Evolutionary conservation across 2,329 filamentous ascomycete species (phyloP).

Genomic region (Cladophialophora carrionii): DNA sequence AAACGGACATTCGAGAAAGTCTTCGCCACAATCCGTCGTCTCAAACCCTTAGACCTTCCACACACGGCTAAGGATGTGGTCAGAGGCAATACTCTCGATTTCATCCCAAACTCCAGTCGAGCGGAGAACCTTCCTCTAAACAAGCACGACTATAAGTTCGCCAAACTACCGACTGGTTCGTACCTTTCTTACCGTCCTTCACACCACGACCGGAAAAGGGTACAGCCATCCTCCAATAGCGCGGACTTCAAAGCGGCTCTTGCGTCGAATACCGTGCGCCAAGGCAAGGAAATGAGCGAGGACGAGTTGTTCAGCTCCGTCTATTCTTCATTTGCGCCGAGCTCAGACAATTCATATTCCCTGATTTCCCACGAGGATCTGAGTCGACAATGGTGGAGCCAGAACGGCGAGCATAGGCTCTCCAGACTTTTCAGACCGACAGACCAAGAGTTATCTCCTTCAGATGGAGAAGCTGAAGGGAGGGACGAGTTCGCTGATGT

Average conservation of each 20-base stretch:
- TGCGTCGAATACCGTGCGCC: conserved; percentile 21
- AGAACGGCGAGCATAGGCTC: conserved; percentile 47
- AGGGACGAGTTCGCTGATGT: conserved; percentile 48
- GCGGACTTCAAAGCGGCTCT: conserved; percentile 23
- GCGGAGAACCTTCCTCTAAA: conserved; percentile 40
- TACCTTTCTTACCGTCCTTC: conserved; percentile 48
- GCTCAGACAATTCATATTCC: conserved; percentile 51
- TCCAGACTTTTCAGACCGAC: conserved; percentile 23
- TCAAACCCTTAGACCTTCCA: conserved; percentile 49
- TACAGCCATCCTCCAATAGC: conserved; percentile 11
- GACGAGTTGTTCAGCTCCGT: conserved; percentile 47
- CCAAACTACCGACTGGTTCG: conserved; percentile 46
- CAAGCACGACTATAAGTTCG: conserved; percentile 48
- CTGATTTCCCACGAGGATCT: conserved; percentile 50
- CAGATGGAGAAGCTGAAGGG: conserved; percentile 38
- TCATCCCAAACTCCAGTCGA: conserved; percentile 21
- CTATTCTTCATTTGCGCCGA: conserved; percentile 56
- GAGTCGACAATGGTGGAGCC: conserved; percentile 52
- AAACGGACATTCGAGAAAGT: conserved; percentile 51
- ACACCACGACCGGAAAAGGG: conserved; percentile 15
- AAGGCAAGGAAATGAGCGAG: conserved; percentile 9
- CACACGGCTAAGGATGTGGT: conserved; percentile 44
- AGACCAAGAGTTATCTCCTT: conserved; percentile 21
- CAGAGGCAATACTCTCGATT: conserved; percentile 37
- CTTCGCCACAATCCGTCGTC: conserved; percentile 47